These are phyloP conservation scores for Acorus calamus DNA, from an alignment of 106 monocot genomes.

Conservation along the genomic window DNA sequence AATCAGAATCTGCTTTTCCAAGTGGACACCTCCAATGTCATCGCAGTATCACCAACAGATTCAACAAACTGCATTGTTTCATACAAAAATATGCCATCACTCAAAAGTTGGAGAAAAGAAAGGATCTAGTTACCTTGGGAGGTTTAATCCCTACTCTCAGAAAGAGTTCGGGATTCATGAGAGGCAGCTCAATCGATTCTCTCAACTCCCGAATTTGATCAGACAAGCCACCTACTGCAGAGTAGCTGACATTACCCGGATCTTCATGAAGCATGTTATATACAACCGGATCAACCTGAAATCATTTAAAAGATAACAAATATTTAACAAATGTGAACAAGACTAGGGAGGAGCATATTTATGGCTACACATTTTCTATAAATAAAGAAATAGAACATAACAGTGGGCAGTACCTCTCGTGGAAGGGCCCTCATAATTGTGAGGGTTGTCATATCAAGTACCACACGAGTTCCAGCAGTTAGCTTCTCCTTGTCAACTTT, in stretches of 20 bases:
- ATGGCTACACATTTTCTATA: too few relatives aligned
- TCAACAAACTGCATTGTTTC: too few relatives aligned
- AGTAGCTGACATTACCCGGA: constrained; percentile 84
- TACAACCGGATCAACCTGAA: constrained; percentile 90
- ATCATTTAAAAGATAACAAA: neutral
- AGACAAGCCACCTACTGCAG: constrained; percentile 81
- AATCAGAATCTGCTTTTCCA: neutral
- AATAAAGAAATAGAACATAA: neutral
- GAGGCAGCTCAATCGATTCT: constrained; percentile 76
- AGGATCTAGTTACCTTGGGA: constrained; percentile 51
- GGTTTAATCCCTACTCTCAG: constrained; percentile 85
- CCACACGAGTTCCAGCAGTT: constrained; percentile 89
- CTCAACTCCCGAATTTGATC: constrained; percentile 91
- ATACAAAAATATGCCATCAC: too few relatives aligned
- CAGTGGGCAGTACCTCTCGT: constrained; percentile 46
- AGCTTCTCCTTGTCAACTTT: constrained; percentile 96
- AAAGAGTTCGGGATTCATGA: constrained; percentile 93
- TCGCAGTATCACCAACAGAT: too few relatives aligned
- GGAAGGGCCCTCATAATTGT: constrained; percentile 98
- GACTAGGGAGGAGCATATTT: too few relatives aligned
- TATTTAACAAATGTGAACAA: too few relatives aligned
- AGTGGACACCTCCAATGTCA: neutral
- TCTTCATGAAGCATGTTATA: constrained; percentile 96
- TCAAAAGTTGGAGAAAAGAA: neutral
- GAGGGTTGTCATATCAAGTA: constrained; percentile 97